These are phyloP conservation scores for Aquilaria malaccensis DNA, from an alignment of 345 rosid genomes.

Conservation along the genomic window DNA sequence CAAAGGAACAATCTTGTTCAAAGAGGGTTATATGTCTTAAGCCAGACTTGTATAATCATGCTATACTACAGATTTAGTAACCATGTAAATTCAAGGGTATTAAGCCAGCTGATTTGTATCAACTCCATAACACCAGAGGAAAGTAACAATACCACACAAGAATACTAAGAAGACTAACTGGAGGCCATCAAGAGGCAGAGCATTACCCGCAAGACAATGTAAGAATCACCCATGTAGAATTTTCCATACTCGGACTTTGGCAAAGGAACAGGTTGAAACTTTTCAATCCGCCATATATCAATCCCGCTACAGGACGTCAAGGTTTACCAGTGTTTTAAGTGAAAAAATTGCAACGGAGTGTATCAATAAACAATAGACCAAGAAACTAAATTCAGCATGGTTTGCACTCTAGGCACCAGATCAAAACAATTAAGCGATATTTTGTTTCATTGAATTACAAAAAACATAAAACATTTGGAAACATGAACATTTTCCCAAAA, in stretches of 20 bases:
- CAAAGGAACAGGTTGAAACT: constrained; percentile 80
- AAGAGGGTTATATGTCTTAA: no score
- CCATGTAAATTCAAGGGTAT: no score
- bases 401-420: background rate
- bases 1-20: no score
- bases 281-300: constrained; percentile 97
- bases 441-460: no score
- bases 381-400: constrained; percentile 16
- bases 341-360: constrained; percentile 8
- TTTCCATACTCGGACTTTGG: constrained; percentile 92
- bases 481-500: background rate
- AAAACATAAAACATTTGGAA: no score
- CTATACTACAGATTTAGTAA: no score
- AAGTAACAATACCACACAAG: no score
- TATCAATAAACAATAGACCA: constrained; percentile 3
- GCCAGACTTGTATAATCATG: no score
- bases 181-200: background rate
- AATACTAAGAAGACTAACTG: no score
- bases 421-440: no score
- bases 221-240: constrained; percentile 92
- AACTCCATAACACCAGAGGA: no score
- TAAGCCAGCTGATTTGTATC: no score
- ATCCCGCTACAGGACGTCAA: constrained; percentile 75
- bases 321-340: constrained; percentile 26
- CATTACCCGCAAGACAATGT: constrained; percentile 85